Conservation (phyloP, 352 stramenopile species). For the Globisporangium radiosum region DNA sequence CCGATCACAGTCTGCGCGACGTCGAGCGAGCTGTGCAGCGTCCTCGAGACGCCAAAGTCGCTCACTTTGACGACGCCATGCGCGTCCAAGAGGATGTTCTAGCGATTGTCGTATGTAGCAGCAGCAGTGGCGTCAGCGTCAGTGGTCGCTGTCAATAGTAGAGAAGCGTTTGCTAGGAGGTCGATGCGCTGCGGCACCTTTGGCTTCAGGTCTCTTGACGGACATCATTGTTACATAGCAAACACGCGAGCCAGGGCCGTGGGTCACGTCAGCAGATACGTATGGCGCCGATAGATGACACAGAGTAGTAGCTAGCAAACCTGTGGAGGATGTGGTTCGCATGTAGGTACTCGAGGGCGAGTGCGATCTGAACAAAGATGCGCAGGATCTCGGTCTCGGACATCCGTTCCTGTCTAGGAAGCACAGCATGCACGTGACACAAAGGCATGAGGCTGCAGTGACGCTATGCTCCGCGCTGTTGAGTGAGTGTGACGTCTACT, state of each 20-base stretch:
- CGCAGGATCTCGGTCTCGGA: slow-evolving; percentile 51
- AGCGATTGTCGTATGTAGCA: too few relatives aligned
- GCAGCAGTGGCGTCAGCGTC: too few relatives aligned
- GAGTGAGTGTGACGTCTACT: not conserved
- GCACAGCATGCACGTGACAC: slow-evolving; percentile 3
- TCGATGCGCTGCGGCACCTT: slow-evolving; percentile 19
- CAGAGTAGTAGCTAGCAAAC: too few relatives aligned
- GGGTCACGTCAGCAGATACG: not conserved
- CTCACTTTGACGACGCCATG: slow-evolving; percentile 63
- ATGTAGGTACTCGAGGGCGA: slow-evolving; percentile 61
- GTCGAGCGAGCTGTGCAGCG: slow-evolving; percentile 37
- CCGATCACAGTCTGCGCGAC: slow-evolving; percentile 51
- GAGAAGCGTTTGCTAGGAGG: too few relatives aligned
- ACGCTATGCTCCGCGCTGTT: not conserved
- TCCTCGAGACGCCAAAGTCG: slow-evolving; percentile 58
- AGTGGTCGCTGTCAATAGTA: too few relatives aligned
- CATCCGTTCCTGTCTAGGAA: slow-evolving; percentile 11
- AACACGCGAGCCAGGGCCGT: not conserved
- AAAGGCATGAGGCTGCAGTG: not conserved
- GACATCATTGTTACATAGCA: too few relatives aligned
- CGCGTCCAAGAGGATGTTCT: slow-evolving; percentile 54
- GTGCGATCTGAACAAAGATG: slow-evolving; percentile 57
- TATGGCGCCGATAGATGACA: too few relatives aligned
- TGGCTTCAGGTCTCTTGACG: slow-evolving; percentile 50
- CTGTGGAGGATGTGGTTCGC: slow-evolving; percentile 52